Conservation (phyloP, 2,329 filamentous ascomycete genomes). For the Claviceps maximensis region DNA sequence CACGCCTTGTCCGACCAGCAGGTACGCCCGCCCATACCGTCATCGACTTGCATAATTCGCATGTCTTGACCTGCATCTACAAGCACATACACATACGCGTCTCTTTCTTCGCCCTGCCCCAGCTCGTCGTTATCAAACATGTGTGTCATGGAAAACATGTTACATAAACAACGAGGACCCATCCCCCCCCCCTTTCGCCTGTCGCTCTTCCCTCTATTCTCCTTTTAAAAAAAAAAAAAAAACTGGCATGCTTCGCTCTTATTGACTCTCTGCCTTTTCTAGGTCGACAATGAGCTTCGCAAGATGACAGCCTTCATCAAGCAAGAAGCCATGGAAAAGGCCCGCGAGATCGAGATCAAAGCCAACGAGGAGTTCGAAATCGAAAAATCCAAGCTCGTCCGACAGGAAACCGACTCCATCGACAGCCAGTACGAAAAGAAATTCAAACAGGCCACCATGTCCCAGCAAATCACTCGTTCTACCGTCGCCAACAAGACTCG, state of each 20-base stretch:
- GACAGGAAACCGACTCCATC: constrained; percentile 86
- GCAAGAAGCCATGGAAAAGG: constrained; percentile 95
- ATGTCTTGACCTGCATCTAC: constrained; percentile 6
- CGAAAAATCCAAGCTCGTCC: constrained; percentile 97
- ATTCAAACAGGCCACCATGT: constrained; percentile 97
- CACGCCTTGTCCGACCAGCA: constrained; percentile 97
- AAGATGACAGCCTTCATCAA: constrained; percentile 99
- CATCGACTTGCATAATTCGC: constrained; percentile 7
- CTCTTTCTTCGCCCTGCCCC: neutral
- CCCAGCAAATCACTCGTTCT: constrained; percentile 94
- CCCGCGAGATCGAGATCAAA: constrained; percentile 93
- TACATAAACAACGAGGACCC: too few relatives aligned
- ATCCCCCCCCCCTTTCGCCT: too few relatives aligned
- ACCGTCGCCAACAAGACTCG: constrained; percentile 94
- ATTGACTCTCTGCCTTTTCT: constrained; percentile 4
- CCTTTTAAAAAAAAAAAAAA: neutral
- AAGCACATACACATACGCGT: constrained; percentile 7
- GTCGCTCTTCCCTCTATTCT: neutral
- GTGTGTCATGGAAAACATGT: too few relatives aligned
- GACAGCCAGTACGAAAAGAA: constrained; percentile 94
- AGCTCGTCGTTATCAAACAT: neutral
- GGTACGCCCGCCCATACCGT: constrained; percentile 36
- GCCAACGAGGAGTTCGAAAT: constrained; percentile 98
- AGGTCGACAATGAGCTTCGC: constrained; percentile 96
- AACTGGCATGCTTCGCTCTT: neutral